phyloP scores from a whole-genome alignment of 2,329 filamentous ascomycete species.

The Colletotrichum gloeosporioides region DNA sequence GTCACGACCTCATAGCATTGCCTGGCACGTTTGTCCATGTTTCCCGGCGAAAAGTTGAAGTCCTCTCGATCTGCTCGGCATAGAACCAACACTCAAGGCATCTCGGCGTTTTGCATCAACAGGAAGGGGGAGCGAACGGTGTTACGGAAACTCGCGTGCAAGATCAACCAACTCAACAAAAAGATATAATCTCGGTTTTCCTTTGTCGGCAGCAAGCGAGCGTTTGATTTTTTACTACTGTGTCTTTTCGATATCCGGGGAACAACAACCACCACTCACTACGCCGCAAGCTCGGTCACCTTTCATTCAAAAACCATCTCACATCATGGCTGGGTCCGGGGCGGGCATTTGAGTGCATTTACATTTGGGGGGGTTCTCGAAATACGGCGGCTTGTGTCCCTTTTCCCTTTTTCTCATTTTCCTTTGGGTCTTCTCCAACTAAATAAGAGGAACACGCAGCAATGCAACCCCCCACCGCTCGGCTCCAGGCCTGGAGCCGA shows the following conservation, averaged over 20 bases:
- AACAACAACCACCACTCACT: constrained; percentile 51
- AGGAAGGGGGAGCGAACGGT: constrained; percentile 37
- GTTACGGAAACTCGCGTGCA: constrained; percentile 41
- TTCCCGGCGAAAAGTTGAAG: constrained; percentile 34
- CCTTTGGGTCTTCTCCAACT: constrained; percentile 34
- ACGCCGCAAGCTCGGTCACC: constrained; percentile 43
- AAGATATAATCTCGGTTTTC: constrained; percentile 26
- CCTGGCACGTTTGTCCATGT: constrained; percentile 31
- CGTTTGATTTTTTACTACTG: constrained; percentile 38
- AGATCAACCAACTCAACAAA: constrained; percentile 37
- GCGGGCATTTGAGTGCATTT: constrained; percentile 60
- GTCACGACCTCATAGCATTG: constrained; percentile 51
- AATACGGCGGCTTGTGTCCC: constrained; percentile 50
- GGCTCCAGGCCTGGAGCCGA: constrained; percentile 44
- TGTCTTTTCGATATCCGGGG: constrained; percentile 42
- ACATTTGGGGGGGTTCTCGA: constrained; percentile 51
- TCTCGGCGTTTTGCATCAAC: constrained; percentile 49
- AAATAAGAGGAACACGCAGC: constrained; percentile 68
- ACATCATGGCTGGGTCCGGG: constrained; percentile 62
- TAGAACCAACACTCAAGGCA: constrained; percentile 37
- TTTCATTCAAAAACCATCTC: constrained; percentile 34
- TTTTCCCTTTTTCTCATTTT: constrained; percentile 31
- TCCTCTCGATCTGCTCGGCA: constrained; percentile 27
- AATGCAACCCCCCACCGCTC: constrained; percentile 59
- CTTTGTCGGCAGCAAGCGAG: constrained; percentile 48